These are phyloP conservation scores for Sclerotinia nivalis DNA, from an alignment of 2,329 filamentous ascomycete genomes.

Conservation along the genomic window DNA sequence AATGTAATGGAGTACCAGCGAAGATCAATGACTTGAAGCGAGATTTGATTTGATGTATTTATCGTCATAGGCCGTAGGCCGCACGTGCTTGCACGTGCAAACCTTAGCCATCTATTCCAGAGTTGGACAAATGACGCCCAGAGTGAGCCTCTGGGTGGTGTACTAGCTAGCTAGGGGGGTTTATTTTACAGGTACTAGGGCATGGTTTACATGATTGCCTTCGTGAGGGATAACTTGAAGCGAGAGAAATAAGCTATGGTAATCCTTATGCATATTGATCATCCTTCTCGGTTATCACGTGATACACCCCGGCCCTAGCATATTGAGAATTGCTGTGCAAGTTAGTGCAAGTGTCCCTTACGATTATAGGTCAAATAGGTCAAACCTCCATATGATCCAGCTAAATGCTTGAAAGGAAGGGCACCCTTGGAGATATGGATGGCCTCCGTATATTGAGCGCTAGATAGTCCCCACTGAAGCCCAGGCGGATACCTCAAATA, in stretches of 20 bases:
- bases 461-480: conserved; percentile 43
- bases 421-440: conserved; percentile 38
- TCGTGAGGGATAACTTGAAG: no score
- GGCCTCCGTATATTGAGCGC: conserved; percentile 45
- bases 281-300: neutral
- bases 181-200: no score
- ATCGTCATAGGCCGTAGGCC: no score
- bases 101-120: no score
- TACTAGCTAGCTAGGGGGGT: no score
- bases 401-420: neutral
- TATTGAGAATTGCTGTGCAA: neutral
- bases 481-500: neutral
- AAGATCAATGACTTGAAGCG: neutral
- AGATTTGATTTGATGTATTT: no score
- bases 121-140: no score
- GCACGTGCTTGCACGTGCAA: no score
- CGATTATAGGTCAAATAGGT: neutral
- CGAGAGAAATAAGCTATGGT: neutral
- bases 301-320: neutral
- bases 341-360: neutral
- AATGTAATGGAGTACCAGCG: neutral
- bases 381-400: neutral
- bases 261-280: neutral
- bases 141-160: no score
- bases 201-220: no score